Evolutionary conservation across 2,329 filamentous ascomycete species (phyloP).

Genomic region (Ophiostoma tasmaniense): DNA sequence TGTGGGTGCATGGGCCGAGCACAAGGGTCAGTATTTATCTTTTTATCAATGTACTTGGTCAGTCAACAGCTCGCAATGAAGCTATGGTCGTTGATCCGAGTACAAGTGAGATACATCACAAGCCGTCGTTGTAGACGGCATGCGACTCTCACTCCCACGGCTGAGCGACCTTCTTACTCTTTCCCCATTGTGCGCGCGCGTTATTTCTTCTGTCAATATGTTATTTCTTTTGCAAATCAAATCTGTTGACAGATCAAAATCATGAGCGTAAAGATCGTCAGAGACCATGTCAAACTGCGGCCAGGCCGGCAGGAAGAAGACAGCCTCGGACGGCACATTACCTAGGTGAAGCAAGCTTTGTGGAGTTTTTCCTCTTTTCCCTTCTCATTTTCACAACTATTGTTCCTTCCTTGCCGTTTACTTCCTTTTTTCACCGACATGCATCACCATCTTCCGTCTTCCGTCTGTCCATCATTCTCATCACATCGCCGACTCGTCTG

Average conservation of each 20-base stretch:
- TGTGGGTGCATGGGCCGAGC: background rate
- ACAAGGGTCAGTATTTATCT: background rate
- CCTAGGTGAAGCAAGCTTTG: background rate
- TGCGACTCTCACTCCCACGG: background rate
- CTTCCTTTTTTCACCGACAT: background rate
- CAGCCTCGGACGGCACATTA: background rate
- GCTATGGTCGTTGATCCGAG: background rate
- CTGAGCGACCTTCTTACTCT: background rate
- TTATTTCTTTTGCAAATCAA: background rate
- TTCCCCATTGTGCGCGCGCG: background rate
- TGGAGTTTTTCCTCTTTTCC: background rate
- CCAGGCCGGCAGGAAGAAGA: background rate
- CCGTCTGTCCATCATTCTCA: background rate
- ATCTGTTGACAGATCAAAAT: background rate
- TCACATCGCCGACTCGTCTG: background rate
- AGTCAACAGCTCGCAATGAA: background rate
- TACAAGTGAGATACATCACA: background rate
- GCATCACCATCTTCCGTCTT: background rate
- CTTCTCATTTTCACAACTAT: background rate
- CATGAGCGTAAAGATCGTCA: background rate
- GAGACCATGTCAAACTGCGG: background rate
- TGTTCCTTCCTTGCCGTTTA: background rate
- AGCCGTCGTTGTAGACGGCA: background rate
- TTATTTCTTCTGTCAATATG: background rate
- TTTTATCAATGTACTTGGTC: background rate